phyloP scores from a whole-genome alignment of 2,329 filamentous ascomycete species.

The Colletotrichum theobromicola region DNA sequence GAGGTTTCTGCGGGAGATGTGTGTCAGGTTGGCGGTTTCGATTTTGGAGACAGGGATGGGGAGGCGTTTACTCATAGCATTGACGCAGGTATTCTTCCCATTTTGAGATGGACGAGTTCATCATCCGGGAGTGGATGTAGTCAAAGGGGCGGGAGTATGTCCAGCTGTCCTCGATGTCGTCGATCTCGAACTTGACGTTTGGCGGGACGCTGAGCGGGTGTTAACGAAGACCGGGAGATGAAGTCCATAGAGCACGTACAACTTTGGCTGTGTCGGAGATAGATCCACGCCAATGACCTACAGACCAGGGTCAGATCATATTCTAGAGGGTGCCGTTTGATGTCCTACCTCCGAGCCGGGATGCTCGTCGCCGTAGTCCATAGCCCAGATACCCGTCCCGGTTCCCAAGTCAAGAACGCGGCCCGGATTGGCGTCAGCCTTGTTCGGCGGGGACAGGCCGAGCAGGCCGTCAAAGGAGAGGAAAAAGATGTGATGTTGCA shows the following conservation, averaged over 20 bases:
- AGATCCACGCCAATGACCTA: constrained; percentile 42
- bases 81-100: constrained; percentile 58
- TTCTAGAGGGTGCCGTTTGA: accelerated
- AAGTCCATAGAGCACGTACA: constrained; percentile 25
- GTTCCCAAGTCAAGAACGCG: constrained; percentile 32
- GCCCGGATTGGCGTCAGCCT: constrained; percentile 15
- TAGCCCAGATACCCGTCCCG: constrained; percentile 36
- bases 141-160: constrained; percentile 51
- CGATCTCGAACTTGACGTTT: constrained; percentile 44
- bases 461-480: constrained; percentile 40
- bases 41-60: constrained; percentile 37
- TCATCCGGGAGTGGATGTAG: constrained; percentile 62
- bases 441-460: constrained; percentile 13
- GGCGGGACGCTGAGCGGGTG: constrained; percentile 37
- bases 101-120: constrained; percentile 59
- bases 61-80: constrained; percentile 36
- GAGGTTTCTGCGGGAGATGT: constrained; percentile 24
- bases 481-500: constrained; percentile 60
- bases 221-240: neutral
- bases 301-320: neutral
- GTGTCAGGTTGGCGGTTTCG: constrained; percentile 38
- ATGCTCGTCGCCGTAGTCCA: constrained; percentile 46
- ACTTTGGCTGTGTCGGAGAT: constrained; percentile 43
- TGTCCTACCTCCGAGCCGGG: constrained; percentile 31
- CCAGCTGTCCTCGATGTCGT: constrained; percentile 36